phyloP scores from a whole-genome alignment of 495 filamentous ascomycete genomes.

The Talaromyces trachyspermus region DNA sequence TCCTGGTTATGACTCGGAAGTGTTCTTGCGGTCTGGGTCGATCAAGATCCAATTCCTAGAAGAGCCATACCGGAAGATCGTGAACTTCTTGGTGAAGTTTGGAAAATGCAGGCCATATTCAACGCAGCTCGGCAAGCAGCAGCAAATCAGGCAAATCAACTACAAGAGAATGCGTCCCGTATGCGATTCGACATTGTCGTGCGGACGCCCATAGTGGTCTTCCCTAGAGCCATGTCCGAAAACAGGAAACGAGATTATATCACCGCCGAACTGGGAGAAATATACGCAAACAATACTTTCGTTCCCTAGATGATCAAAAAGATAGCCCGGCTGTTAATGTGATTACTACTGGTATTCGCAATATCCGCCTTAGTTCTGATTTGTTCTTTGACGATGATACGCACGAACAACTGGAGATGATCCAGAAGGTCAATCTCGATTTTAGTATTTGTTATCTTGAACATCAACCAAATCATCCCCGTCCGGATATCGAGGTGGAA shows the following conservation, averaged over 20 bases:
- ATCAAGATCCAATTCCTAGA: constrained; percentile 95
- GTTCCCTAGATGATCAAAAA: constrained; percentile 67
- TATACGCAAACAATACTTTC: constrained; percentile 92
- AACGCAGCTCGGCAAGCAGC: constrained; percentile 94
- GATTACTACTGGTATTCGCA: constrained; percentile 82
- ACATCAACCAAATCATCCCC: constrained; percentile 65
- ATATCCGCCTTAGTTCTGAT: constrained; percentile 81
- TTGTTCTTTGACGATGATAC: constrained; percentile 71
- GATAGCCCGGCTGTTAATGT: constrained; percentile 76
- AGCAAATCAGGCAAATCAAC: constrained; percentile 85
- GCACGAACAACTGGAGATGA: constrained; percentile 85
- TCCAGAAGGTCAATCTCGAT: constrained; percentile 89
- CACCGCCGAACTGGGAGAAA: constrained; percentile 91
- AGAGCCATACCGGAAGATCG: constrained; percentile 96
- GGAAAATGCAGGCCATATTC: constrained; percentile 99
- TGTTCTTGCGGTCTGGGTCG: constrained; percentile 82
- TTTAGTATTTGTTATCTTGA: constrained; percentile 88
- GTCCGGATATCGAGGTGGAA: constrained; percentile 87
- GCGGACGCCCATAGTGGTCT: constrained; percentile 92
- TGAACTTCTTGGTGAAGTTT: constrained; percentile 95
- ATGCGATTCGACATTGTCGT: constrained; percentile 91
- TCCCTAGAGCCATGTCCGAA: constrained; percentile 62
- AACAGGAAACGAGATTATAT: constrained; percentile 68
- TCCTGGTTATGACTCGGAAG: constrained; percentile 90
- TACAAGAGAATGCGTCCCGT: constrained; percentile 80